A percentile compares a stretch with the other conserved stretches of the same genome.
These are phyloP conservation scores for Suillus luteus DNA, from an alignment of 768 basidiomycete species.

Conservation along the genomic window DNA sequence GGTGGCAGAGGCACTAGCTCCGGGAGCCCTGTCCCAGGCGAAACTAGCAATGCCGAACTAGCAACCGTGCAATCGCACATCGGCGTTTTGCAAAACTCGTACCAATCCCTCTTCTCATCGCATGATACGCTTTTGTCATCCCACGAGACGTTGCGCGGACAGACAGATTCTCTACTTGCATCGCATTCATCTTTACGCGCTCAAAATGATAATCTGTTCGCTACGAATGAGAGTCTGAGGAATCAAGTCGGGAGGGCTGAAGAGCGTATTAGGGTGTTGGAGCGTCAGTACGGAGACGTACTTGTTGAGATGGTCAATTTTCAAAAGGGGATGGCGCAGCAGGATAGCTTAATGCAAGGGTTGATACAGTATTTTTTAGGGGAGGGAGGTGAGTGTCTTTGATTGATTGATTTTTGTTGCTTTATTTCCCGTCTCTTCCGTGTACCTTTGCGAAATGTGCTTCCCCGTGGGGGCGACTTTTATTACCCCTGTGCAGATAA, in stretches of 20 bases:
- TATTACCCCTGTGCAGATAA: not conserved
- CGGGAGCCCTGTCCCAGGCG: slow-evolving; percentile 14
- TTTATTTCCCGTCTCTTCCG: slow-evolving; percentile 4
- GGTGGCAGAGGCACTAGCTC: slow-evolving; percentile 1
- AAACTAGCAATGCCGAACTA: slow-evolving; percentile 21
- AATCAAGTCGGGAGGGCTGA: slow-evolving; percentile 41
- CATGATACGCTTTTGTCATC: slow-evolving; percentile 31
- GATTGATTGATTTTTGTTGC: slow-evolving; percentile 1
- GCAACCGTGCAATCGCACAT: slow-evolving; percentile 32
- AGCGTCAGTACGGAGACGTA: slow-evolving; percentile 66
- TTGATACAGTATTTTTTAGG: slow-evolving; percentile 81
- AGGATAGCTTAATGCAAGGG: slow-evolving; percentile 82
- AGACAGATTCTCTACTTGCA: slow-evolving; percentile 34
- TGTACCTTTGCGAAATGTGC: slow-evolving; percentile 1
- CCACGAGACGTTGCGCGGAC: slow-evolving; percentile 36
- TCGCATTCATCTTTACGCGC: slow-evolving; percentile 30
- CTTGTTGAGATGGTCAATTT: slow-evolving; percentile 73
- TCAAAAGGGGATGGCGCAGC: slow-evolving; percentile 76
- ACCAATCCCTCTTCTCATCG: slow-evolving; percentile 31
- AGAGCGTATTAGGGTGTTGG: slow-evolving; percentile 56
- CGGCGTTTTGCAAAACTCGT: slow-evolving; percentile 31
- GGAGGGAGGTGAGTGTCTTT: slow-evolving; percentile 58
- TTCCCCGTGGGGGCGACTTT: not conserved
- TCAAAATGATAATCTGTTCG: slow-evolving; percentile 33
- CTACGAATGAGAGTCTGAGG: slow-evolving; percentile 30